Evolutionary conservation across 2,329 filamentous ascomycete genomes (phyloP), one percentile per base, ranked within the genome.

Genomic region (Aspergillus sclerotialis): DNA sequence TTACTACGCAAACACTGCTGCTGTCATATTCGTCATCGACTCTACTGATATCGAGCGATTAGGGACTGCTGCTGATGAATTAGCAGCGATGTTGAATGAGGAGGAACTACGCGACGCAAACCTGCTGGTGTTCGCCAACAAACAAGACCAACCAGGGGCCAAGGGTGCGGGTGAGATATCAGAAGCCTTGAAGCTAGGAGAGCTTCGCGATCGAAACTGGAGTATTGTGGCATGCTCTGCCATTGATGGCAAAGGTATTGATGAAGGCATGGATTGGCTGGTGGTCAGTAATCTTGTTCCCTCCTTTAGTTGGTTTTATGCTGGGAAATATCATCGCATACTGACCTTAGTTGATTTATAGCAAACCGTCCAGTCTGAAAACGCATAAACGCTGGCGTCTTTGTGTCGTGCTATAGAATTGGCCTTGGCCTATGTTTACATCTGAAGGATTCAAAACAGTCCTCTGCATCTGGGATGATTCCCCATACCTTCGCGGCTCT

Each of bases 181-280:
- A 36, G 90, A 96, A 67, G 90, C 89, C 31, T 66, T 98, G 62
- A 83, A 82, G 52, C 67, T 98, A 48, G 89, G 87, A 35, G 88
- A 95, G 64, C 69, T 98, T 58, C 82, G 90, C 52, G 92, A 98
- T 63, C 77, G 92, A 54, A 98, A 96, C 72, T 98, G 92, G 92
- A 96, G 88, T 64, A 98, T 98, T 58, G 88, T 98, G 60, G 90
- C 89, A 14, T 98, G 92, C 64, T 94, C 86, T 47, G 92, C 92
- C 10, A 90, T 98, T 37, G 92, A 95, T 58, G 92, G 92, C 28
- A 84, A 84, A 54, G 92, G 92, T 60, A 85, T 98, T 28, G 86
- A 82, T 44, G 92, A 98, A 66, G 92, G 92, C 40, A 98, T 98
- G 92, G 92, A 98, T 65, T 98, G 92, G 92, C 71, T 98, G 58